Base-by-base conservation (phyloP, 345 rosid species). In the Gossypium raimondii region DNA sequence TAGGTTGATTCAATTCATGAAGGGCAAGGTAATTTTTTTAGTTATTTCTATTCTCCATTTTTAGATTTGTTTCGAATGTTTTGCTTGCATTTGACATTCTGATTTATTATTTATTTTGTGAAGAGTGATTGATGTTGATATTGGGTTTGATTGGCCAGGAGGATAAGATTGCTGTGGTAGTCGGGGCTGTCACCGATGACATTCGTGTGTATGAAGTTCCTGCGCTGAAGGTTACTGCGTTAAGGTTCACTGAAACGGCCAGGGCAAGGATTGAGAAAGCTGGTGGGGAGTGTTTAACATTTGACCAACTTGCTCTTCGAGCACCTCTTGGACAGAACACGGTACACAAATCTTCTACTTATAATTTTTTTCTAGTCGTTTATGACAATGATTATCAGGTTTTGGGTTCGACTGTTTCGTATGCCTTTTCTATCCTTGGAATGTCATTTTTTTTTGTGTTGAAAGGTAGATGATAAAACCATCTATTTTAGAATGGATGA, bases 301-400 rank as follows among this genome's bases (percentile, higher is more conserved):
- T 94, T 73, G 98, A 92, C 58, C 97, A 90, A 79, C 93, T 92
- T 81, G 98, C 98, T 51, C 89, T 93, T 57, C 78, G 79, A n/a
- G 97, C 98, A 78, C 98, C 97, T 12, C 84, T 93, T 73, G 98
- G 98, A 1, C 97, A 93, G 86, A 92, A 92, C 89, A 93, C 96
- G 76, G 97, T 93, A 82, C 3, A 10, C 22, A 43, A 45, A 1
- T 12, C 2, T 12, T 50, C 38, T 20, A 6, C 17, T 47, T 29
- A 7, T 7, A 13, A 45, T 62, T n/a, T 9, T 20, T n/a, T 18
- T 7, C 2, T 2, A 16, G 20, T 53, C 3, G 2, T 7, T 45
- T 22, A 9, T 24, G 51, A 29, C 73, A 5, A 1, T 10, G 52
- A 48, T 3, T 25, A 13, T 16, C 18, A 16, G 43, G 44, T 4